Conservation (phyloP, 306 rosid species). For the Senna tora region DNA sequence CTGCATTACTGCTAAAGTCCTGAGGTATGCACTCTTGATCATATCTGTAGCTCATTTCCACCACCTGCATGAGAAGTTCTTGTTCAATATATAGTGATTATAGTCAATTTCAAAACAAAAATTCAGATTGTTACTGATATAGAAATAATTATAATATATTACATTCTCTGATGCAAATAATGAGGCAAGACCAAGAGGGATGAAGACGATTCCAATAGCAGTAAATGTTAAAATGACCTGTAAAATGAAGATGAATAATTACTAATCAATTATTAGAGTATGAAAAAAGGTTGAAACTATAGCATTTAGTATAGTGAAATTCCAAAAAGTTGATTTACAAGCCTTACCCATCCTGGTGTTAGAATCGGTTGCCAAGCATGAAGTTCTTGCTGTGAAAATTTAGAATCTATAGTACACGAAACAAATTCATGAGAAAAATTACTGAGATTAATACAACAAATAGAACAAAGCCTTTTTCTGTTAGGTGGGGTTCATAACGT, state of each 20-base stretch:
- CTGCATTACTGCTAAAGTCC: conserved; percentile 29
- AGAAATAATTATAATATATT: conserved; percentile 30
- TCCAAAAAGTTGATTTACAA: neutral
- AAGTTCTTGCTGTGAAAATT: conserved; percentile 57
- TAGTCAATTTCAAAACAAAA: conserved; percentile 9
- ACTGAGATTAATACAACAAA: neutral
- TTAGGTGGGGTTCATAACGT: too few relatives aligned
- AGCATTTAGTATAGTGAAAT: conserved; percentile 1
- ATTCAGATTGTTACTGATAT: conserved; percentile 4
- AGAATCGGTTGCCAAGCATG: conserved; percentile 55
- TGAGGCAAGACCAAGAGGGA: conserved; percentile 51
- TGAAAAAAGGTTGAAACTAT: conserved; percentile 3
- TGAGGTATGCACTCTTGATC: conserved; percentile 65
- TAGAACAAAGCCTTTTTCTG: too few relatives aligned
- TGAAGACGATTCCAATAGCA: conserved; percentile 42
- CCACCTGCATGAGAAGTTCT: conserved; percentile 60
- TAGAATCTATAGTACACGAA: conserved; percentile 37
- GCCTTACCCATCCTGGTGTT: conserved; percentile 54
- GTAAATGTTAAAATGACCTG: conserved; percentile 46
- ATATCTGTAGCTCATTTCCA: conserved; percentile 55
- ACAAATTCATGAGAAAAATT: neutral
- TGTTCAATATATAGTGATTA: neutral
- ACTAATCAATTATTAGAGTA: neutral
- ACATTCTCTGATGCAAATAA: conserved; percentile 47
- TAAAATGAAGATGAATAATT: neutral